These are phyloP conservation scores for Albifimbria verrucaria DNA, from an alignment of 2,329 filamentous ascomycete species.

Conservation along the genomic window DNA sequence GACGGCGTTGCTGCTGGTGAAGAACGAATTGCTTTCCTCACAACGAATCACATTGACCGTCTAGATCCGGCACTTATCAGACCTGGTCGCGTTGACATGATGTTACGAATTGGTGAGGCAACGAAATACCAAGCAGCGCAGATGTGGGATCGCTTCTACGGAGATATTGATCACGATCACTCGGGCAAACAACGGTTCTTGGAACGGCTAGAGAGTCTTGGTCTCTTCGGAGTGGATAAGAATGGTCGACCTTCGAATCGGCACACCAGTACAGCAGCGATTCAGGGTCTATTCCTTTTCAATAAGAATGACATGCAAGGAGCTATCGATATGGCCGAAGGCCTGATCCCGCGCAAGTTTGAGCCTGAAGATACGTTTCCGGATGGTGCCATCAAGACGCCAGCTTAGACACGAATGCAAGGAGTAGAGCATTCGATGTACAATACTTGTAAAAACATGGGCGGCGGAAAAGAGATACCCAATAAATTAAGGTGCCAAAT, in stretches of 20 bases:
- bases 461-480: too few relatives aligned
- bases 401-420: conserved; percentile 26
- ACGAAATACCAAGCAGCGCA: conserved; percentile 77
- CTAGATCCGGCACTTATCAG: conserved; percentile 86
- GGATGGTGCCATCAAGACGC: conserved; percentile 38
- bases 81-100: conserved; percentile 92
- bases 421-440: neutral
- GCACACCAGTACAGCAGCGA: conserved; percentile 79
- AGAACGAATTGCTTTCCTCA: conserved; percentile 89
- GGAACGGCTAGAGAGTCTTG: conserved; percentile 62
- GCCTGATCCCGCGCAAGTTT: conserved; percentile 56
- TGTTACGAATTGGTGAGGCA: conserved; percentile 82
- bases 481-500: too few relatives aligned
- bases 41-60: conserved; percentile 89
- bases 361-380: conserved; percentile 41
- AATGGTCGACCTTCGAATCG: conserved; percentile 44
- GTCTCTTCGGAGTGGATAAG: conserved; percentile 60
- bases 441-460: conserved; percentile 2
- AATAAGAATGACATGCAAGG: conserved; percentile 90
- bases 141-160: conserved; percentile 96
- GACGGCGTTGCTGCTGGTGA: conserved; percentile 95
- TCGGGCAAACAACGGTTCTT: conserved; percentile 67
- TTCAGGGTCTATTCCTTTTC: conserved; percentile 92
- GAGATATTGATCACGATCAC: conserved; percentile 68
- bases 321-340: conserved; percentile 76